Evolutionary conservation across 805 yeast genomes (phyloP), one percentile per base, ranked within the genome.

Genomic region (Candida montana): DNA sequence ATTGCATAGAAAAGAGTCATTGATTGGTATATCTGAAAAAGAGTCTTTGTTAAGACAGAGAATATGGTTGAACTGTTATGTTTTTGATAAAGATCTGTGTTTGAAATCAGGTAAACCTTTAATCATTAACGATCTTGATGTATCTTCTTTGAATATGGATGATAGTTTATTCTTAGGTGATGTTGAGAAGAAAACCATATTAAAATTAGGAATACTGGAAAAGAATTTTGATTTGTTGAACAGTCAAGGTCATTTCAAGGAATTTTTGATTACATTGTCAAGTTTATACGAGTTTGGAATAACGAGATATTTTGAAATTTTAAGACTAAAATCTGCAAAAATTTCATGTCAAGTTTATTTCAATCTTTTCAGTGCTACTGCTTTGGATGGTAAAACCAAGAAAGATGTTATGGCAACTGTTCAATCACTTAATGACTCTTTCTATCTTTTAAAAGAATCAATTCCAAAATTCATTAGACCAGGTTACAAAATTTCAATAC

Each of bases 1-100:
- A 0, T 59, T 81, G 13, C 74, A 79, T 49, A 57, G 75, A 33
- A 58, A 52, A 7, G 80, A 74, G 29, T 49, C 69, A 4, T 67
- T 67, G 42, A 47, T 53, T 5, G 61, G 65, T 4, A 41, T 73
- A 15, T 30, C 59, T 1, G 47, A 53, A 1, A 55, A 52, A 7
- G 78, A 75, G 27, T 53, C 59, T 2, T 47, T 54, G 3, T 48
- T 56, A 2, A 63, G 74, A 13, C 54, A 69, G 27, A 44, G 56
- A 16, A 42, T 77, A 18, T 78, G 77, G 74, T 68, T 75, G 69
- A 49, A 61, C 9, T 66, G 77, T 40, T 73, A 67, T 48, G 48
- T 58, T 17, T 39, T 62, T 11, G 82, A 77, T 47, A 64, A 63
- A 37, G 72, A 69, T 20, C 41, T 61, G 7, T 62, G 72, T 36